Conservation (phyloP, 371 early-diverging fungal species). For the Parasitella parasitica region DNA sequence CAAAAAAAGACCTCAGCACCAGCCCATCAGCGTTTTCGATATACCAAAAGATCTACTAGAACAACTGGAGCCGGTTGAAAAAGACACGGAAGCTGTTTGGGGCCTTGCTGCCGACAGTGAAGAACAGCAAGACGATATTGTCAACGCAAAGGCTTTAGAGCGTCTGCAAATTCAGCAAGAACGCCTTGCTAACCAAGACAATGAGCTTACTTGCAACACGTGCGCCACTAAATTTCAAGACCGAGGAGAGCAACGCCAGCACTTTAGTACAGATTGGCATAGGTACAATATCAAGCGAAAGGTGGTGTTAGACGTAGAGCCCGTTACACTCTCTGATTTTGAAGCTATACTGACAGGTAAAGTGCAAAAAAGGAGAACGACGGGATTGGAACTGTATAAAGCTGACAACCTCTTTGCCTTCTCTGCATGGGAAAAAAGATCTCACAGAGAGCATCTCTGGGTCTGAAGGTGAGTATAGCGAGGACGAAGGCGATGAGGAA, state of each 20-base stretch:
- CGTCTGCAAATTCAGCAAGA: conserved; percentile 27
- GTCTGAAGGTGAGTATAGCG: conserved; percentile 39
- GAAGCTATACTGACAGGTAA: conserved; percentile 68
- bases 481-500: conserved; percentile 20
- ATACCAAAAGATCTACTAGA: conserved; percentile 30
- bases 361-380: no score
- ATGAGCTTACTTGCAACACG: conserved; percentile 63
- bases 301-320: conserved; percentile 72
- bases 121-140: not conserved
- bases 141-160: conserved; percentile 15
- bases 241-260: conserved; percentile 84
- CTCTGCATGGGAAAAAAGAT: conserved; percentile 20
- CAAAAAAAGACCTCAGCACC: not conserved
- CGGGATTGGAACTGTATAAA: no score
- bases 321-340: conserved; percentile 82
- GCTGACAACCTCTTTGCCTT: no score
- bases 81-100: conserved; percentile 6
- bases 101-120: conserved; percentile 3
- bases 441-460: conserved; percentile 53
- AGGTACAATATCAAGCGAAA: conserved; percentile 96
- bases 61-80: conserved; percentile 22
- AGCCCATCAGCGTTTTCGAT: conserved; percentile 16
- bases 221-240: conserved; percentile 86
- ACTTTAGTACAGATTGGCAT: conserved; percentile 97
- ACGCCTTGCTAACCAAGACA: conserved; percentile 8